Percentiles rank a stretch among this genome's conserved stretches.
Evolutionary conservation across 768 basidiomycete species (phyloP).

Genomic region (Russula compacta): DNA sequence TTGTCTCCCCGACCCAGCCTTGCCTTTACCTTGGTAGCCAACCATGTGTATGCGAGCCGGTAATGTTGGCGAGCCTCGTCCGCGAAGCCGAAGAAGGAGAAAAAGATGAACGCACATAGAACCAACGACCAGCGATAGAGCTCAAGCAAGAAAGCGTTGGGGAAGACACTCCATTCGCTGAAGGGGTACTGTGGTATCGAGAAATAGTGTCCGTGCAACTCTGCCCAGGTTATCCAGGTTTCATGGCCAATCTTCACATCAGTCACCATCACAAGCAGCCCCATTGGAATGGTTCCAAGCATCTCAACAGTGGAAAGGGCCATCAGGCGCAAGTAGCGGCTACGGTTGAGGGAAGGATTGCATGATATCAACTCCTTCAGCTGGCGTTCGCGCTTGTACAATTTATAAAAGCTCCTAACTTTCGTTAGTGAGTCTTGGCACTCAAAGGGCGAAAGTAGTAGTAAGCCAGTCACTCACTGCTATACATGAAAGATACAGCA

Average conservation of each 20-base stretch:
- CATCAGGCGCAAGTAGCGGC: too few species aligned
- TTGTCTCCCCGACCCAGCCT: too few species aligned
- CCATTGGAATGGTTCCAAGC: too few species aligned
- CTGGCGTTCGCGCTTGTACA: conserved; percentile 23
- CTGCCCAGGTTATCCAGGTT: too few species aligned
- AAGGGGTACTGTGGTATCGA: too few species aligned
- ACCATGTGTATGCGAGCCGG: not conserved
- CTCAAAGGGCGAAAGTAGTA: not conserved
- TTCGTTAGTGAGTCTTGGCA: not conserved
- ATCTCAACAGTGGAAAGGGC: too few species aligned
- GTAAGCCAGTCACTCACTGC: conserved; percentile 25
- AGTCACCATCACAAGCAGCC: too few species aligned
- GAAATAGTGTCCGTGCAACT: too few species aligned
- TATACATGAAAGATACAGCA: conserved; percentile 28
- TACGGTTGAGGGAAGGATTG: too few species aligned
- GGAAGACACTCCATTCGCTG: too few species aligned
- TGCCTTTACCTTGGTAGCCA: too few species aligned
- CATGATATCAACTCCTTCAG: not conserved
- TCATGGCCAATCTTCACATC: too few species aligned
- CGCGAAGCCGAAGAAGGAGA: not conserved
- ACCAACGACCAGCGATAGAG: not conserved
- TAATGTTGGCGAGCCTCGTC: not conserved
- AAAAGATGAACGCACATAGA: not conserved
- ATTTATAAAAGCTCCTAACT: conserved; percentile 24
- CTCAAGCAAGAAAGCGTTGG: not conserved